These are phyloP conservation scores for Solanum microdontum DNA, from an alignment of 257 asterid species.

Conservation along the genomic window DNA sequence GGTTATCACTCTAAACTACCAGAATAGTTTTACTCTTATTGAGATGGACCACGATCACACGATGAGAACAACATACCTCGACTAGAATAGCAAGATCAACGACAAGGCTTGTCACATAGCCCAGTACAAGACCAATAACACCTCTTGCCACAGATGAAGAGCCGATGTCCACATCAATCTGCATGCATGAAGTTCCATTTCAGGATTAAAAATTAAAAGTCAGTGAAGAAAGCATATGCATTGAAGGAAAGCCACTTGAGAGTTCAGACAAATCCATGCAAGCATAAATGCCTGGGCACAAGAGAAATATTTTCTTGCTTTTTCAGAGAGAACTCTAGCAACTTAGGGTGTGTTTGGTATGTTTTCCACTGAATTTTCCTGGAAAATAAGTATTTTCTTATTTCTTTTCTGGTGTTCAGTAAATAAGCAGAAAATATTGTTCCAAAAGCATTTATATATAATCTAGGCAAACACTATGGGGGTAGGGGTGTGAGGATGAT, in stretches of 20 bases:
- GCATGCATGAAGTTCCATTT: constrained; percentile 14
- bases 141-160: constrained; percentile 98
- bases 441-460: neutral
- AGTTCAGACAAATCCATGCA: neutral
- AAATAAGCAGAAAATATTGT: neutral
- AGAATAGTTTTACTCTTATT: neutral
- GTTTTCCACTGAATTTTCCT: neutral
- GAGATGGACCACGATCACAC: neutral
- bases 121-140: constrained; percentile 87
- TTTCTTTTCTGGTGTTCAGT: neutral
- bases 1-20: neutral
- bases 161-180: constrained; percentile 97
- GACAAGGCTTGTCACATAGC: constrained; percentile 79
- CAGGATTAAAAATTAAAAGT: neutral
- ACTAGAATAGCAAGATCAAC: constrained; percentile 88
- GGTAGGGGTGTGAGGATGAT: neutral
- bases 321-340: neutral
- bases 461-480: neutral
- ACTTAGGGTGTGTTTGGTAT: neutral
- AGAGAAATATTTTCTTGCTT: neutral
- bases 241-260: neutral
- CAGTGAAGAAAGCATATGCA: neutral
- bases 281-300: neutral
- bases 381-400: neutral
- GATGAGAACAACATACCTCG: constrained; percentile 47